Evolutionary conservation across 2,329 filamentous ascomycete genomes (phyloP).

Genomic region (Aspergillus glaucus): DNA sequence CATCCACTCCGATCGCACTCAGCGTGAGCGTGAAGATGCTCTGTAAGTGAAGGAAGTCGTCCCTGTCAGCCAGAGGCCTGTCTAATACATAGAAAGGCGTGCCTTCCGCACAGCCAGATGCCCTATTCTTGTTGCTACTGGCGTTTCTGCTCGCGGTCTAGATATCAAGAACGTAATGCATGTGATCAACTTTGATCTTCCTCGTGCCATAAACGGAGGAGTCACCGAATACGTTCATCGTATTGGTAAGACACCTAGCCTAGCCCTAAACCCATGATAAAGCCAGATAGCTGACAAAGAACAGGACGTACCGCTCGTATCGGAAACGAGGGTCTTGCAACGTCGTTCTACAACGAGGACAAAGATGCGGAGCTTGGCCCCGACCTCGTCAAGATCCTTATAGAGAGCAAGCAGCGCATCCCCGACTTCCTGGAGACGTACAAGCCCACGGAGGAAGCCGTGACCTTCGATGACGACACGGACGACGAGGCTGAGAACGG

Average conservation of each 20-base stretch:
- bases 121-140: slow-evolving; percentile 80
- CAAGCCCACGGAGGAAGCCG: slow-evolving; percentile 35
- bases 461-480: slow-evolving; percentile 51
- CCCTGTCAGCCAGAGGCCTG: background rate
- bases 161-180: slow-evolving; percentile 83
- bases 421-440: slow-evolving; percentile 72
- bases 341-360: slow-evolving; percentile 81
- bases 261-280: slow-evolving; percentile 1
- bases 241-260: slow-evolving; percentile 58
- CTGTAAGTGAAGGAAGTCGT: slow-evolving; percentile 50
- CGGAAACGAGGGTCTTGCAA: slow-evolving; percentile 77
- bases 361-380: slow-evolving; percentile 65
- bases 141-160: slow-evolving; percentile 78
- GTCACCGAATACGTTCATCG: slow-evolving; percentile 92
- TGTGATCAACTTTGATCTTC: slow-evolving; percentile 90
- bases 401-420: slow-evolving; percentile 71
- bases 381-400: slow-evolving; percentile 70
- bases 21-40: slow-evolving; percentile 85
- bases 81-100: slow-evolving; percentile 43
- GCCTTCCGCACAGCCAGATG: slow-evolving; percentile 68
- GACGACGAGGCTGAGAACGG: slow-evolving; percentile 35
- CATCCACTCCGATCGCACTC: slow-evolving; percentile 80
- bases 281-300: background rate
- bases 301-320: slow-evolving; percentile 87
- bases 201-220: slow-evolving; percentile 67